These are phyloP conservation scores for Allantophomopsis cytisporea DNA, from an alignment of 2,329 filamentous ascomycete species.

Conservation along the genomic window DNA sequence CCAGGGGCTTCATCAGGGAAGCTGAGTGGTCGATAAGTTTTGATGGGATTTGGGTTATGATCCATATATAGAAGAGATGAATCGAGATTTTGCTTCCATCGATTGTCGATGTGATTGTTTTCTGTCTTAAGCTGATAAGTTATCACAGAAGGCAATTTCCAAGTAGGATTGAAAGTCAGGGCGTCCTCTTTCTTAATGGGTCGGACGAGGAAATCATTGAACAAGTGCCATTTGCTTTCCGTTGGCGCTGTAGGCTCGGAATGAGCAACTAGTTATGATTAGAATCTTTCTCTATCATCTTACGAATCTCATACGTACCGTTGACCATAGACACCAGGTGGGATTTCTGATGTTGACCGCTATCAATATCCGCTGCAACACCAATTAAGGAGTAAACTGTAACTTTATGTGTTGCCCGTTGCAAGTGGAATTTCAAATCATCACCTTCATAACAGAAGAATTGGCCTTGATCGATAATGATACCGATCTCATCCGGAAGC, in stretches of 20 bases:
- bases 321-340: conserved; percentile 90
- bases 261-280: conserved; percentile 40
- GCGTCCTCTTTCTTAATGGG: conserved; percentile 72
- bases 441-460: conserved; percentile 93
- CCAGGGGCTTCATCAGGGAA: conserved; percentile 49
- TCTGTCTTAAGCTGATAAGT: conserved; percentile 73
- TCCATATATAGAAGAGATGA: conserved; percentile 74
- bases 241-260: conserved; percentile 43
- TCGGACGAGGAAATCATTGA: conserved; percentile 92
- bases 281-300: too few relatives aligned
- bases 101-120: conserved; percentile 70
- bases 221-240: conserved; percentile 78
- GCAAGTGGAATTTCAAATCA: conserved; percentile 67
- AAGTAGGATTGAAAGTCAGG: conserved; percentile 74
- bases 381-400: conserved; percentile 86
- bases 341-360: conserved; percentile 70
- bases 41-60: conserved; percentile 20
- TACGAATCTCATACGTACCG: conserved; percentile 32
- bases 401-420: conserved; percentile 68
- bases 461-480: conserved; percentile 82
- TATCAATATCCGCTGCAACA: conserved; percentile 80
- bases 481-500: conserved; percentile 86
- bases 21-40: conserved; percentile 47
- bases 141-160: conserved; percentile 86
- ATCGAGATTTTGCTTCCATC: conserved; percentile 77